A percentile compares a stretch with the other conserved stretches of the same genome.
These are phyloP conservation scores for Solanum sitiens DNA, from an alignment of 257 asterid genomes.

Conservation along the genomic window DNA sequence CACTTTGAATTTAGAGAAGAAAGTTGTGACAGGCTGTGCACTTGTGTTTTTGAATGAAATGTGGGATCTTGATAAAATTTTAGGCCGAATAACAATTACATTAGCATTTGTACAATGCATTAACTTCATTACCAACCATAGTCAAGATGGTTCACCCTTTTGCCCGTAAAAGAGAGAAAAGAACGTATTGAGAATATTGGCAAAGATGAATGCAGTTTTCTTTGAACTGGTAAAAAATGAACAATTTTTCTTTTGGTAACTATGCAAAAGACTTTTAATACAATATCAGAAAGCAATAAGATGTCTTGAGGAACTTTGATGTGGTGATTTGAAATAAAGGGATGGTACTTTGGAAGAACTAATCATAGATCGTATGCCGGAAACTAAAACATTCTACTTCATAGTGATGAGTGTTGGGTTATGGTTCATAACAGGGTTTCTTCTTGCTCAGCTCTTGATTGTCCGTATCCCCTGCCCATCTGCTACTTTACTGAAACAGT, in stretches of 20 bases:
- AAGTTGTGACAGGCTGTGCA: neutral
- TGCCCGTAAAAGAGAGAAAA: too few species aligned
- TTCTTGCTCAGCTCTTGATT: neutral
- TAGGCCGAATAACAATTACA: neutral
- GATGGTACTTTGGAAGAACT: neutral
- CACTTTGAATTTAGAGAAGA: neutral
- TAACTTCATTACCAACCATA: too few species aligned
- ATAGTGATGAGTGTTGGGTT: neutral
- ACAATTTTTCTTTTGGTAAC: too few species aligned
- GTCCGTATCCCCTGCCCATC: neutral
- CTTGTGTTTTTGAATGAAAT: neutral
- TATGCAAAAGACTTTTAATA: too few species aligned
- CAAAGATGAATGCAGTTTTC: too few species aligned
- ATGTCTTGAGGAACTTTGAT: neutral
- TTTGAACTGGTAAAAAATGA: too few species aligned
- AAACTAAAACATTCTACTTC: neutral
- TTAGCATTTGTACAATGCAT: too few species aligned
- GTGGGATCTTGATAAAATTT: neutral
- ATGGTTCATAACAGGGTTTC: neutral
- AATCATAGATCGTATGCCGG: neutral
- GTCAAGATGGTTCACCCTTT: too few species aligned
- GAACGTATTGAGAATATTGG: too few species aligned
- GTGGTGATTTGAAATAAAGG: neutral
- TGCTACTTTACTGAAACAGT: neutral
- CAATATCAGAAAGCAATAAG: neutral